Conservation (phyloP, 345 rosid species). For the Ailanthus altissimus region DNA sequence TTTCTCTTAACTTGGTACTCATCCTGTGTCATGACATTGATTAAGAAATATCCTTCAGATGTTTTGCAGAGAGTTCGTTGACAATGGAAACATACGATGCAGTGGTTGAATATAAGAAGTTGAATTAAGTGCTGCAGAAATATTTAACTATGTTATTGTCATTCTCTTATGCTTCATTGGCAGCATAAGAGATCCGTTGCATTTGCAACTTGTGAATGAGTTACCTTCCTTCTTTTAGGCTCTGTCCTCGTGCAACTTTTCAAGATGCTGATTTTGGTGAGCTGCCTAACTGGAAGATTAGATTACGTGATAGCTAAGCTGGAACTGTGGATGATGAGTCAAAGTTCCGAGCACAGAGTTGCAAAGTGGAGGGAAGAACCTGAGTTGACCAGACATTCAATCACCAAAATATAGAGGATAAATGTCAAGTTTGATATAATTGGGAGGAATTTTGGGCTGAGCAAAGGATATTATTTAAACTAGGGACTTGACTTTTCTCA, state of each 20-base stretch:
- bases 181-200: neutral
- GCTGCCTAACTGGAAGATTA: neutral
- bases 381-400: neutral
- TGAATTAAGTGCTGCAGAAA: constrained; percentile 21
- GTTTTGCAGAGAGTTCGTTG: constrained; percentile 61
- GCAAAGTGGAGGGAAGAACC: no score
- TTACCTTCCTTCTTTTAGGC: neutral
- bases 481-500: neutral
- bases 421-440: neutral
- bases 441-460: neutral
- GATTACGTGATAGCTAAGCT: neutral
- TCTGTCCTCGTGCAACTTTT: neutral
- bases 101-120: constrained; percentile 50
- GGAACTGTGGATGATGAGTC: neutral
- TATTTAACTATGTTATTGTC: no score
- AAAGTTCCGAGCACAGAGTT: neutral
- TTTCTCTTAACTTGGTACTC: neutral
- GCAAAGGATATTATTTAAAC: neutral
- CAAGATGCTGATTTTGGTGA: neutral
- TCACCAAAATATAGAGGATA: neutral
- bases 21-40: constrained; percentile 4
- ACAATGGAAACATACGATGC: constrained; percentile 69
- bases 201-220: neutral
- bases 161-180: neutral
- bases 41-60: constrained; percentile 35